Percentiles rank a stretch among this genome's conserved stretches.
Conservation (phyloP, 2,329 filamentous ascomycete genomes). For the Podosphaera xanthii region DNA sequence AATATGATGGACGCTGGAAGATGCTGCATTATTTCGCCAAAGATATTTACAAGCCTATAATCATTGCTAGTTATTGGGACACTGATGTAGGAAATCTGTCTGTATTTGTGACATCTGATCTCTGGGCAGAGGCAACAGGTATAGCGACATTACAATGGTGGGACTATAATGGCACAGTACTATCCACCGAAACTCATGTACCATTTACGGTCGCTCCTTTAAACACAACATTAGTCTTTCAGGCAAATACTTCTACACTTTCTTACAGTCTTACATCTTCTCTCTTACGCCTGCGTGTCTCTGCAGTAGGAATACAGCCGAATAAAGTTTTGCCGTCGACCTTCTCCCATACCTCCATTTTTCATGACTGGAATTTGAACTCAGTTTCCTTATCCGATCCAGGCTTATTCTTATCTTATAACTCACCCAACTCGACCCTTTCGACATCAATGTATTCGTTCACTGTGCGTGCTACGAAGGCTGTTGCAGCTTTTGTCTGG, state of each 20-base stretch:
- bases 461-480: constrained; percentile 6
- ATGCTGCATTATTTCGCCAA: constrained; percentile 33
- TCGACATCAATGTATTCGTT: constrained; percentile 3
- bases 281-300: constrained; percentile 7
- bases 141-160: constrained; percentile 27
- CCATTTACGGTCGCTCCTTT: constrained; percentile 7
- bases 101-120: constrained; percentile 32
- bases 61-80: constrained; percentile 34
- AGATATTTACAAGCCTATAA: constrained; percentile 33
- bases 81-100: constrained; percentile 24
- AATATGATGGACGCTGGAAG: constrained; percentile 41
- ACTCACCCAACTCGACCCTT: background rate
- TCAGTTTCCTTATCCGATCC: constrained; percentile 2
- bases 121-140: constrained; percentile 27
- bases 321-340: constrained; percentile 3
- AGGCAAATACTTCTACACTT: background rate
- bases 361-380: constrained; percentile 4
- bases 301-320: constrained; percentile 6
- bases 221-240: constrained; percentile 8
- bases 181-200: constrained; percentile 9
- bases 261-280: constrained; percentile 6
- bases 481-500: constrained; percentile 9
- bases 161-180: constrained; percentile 23
- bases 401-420: constrained; percentile 3
- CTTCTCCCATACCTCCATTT: constrained; percentile 7